These are phyloP conservation scores for Cicer bijugum DNA, from an alignment of 306 rosid species.

Conservation along the genomic window DNA sequence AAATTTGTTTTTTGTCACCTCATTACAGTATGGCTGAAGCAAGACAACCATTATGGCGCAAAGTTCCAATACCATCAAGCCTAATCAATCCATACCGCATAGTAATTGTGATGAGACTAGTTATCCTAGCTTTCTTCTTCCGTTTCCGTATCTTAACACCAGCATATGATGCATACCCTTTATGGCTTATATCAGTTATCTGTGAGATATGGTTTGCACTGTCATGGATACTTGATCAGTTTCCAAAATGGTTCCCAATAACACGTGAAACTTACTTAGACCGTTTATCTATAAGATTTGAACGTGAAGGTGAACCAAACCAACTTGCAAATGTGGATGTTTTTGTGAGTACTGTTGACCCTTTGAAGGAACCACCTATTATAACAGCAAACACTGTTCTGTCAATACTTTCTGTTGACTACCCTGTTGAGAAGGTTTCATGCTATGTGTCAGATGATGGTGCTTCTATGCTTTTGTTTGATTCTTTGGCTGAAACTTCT, in stretches of 20 bases:
- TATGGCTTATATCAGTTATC: conserved; percentile 85
- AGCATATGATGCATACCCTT: conserved; percentile 69
- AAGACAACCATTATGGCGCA: conserved; percentile 80
- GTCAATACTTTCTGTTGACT: conserved; percentile 82
- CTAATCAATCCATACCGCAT: conserved; percentile 60
- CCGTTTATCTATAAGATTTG: conserved; percentile 74
- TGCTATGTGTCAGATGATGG: conserved; percentile 94
- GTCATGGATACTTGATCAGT: conserved; percentile 92
- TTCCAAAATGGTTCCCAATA: conserved; percentile 82
- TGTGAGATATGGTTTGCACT: conserved; percentile 95
- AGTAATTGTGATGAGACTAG: conserved; percentile 53
- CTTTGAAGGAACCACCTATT: conserved; percentile 92
- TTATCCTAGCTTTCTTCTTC: conserved; percentile 54
- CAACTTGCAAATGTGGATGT: conserved; percentile 57
- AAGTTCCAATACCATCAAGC: conserved; percentile 57
- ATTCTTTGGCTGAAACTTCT: conserved; percentile 93
- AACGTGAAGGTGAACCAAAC: conserved; percentile 60
- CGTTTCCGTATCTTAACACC: conserved; percentile 59
- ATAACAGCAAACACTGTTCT: conserved; percentile 91
- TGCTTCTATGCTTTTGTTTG: conserved; percentile 82
- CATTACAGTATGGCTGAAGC: conserved; percentile 83
- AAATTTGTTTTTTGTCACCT: not conserved
- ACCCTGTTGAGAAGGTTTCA: conserved; percentile 83
- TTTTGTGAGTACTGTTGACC: conserved; percentile 88
- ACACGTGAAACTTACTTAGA: conserved; percentile 79